Conservation (phyloP, 345 rosid genomes). For the Citrus cavaleriei region DNA sequence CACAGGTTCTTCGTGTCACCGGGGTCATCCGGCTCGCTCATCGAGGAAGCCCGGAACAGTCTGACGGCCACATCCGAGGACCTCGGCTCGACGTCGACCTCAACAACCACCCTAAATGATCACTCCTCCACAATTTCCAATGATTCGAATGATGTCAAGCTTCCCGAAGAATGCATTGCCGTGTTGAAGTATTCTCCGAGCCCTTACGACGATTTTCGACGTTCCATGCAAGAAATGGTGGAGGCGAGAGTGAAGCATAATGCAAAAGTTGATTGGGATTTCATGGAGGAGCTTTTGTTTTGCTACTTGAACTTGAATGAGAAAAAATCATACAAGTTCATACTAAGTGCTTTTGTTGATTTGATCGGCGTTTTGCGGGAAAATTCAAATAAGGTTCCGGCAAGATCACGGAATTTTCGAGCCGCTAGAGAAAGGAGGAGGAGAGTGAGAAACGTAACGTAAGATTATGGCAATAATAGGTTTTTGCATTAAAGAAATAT, state of each 20-base stretch:
- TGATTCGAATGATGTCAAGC: conserved; percentile 3
- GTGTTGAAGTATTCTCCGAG: conserved; percentile 40
- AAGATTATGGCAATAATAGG: neutral
- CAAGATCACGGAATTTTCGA: conserved; percentile 10
- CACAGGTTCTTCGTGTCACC: conserved; percentile 43
- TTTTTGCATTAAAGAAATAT: neutral
- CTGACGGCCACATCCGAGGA: conserved; percentile 24
- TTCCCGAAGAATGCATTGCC: conserved; percentile 61
- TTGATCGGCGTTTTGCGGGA: conserved; percentile 37
- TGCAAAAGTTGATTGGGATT: conserved; percentile 67
- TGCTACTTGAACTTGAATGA: conserved; percentile 70
- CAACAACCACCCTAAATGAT: neutral
- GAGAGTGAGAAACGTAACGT: conserved; percentile 21
- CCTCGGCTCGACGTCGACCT: conserved; percentile 26
- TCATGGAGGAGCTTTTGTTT: conserved; percentile 77
- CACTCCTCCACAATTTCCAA: neutral
- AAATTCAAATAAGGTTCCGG: conserved; percentile 15
- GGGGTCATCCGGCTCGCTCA: conserved; percentile 40
- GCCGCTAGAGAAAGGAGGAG: conserved; percentile 23
- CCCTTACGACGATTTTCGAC: conserved; percentile 60
- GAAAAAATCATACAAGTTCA: conserved; percentile 62
- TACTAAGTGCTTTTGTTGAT: conserved; percentile 79
- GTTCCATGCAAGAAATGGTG: conserved; percentile 79
- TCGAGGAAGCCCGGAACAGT: conserved; percentile 46
- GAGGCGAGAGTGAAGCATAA: conserved; percentile 37